Evolutionary conservation across 1,284 basidiomycete genomes (phyloP).

Genomic region (Cutaneotrichosporon cavernicola): DNA sequence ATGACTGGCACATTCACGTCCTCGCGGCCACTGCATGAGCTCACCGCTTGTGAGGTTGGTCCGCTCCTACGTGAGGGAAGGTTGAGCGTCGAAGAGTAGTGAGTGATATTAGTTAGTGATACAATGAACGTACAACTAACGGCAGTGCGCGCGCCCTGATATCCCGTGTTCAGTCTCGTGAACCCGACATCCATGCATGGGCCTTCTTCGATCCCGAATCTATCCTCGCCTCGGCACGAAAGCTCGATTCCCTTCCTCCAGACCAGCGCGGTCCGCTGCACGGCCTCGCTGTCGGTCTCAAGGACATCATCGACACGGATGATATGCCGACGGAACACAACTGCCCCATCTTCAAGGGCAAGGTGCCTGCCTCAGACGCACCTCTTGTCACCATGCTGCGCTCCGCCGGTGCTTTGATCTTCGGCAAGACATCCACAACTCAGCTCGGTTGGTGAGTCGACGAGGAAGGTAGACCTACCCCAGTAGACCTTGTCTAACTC

Average conservation of each 20-base stretch:
- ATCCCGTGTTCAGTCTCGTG: constrained; percentile 24
- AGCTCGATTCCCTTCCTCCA: constrained; percentile 35
- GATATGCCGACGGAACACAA: constrained; percentile 43
- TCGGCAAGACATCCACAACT: constrained; percentile 46
- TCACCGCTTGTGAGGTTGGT: constrained; percentile 29
- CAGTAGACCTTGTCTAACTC: constrained; percentile 1
- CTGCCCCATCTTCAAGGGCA: constrained; percentile 34
- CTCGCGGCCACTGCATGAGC: constrained; percentile 12
- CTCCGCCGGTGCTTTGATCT: constrained; percentile 38
- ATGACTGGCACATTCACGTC: constrained; percentile 1
- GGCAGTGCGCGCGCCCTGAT: constrained; percentile 28
- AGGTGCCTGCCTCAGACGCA: constrained; percentile 30
- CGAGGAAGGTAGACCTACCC: not conserved
- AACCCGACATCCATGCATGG: constrained; percentile 33
- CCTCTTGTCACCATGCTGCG: constrained; percentile 30
- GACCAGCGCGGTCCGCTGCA: constrained; percentile 36
- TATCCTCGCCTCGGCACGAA: constrained; percentile 30
- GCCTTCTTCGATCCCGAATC: constrained; percentile 33
- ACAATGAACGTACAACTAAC: not conserved
- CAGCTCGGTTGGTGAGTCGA: constrained; percentile 37
- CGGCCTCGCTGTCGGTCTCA: constrained; percentile 39
- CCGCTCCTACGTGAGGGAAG: constrained; percentile 26
- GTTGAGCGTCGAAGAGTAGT: constrained; percentile 34
- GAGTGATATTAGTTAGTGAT: constrained; percentile 12
- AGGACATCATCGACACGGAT: constrained; percentile 37